Percentiles rank a stretch among this genome's conserved stretches.
These are phyloP conservation scores for Coniochaeta sp. DNA, from an alignment of 2,329 filamentous ascomycete species.

Conservation along the genomic window DNA sequence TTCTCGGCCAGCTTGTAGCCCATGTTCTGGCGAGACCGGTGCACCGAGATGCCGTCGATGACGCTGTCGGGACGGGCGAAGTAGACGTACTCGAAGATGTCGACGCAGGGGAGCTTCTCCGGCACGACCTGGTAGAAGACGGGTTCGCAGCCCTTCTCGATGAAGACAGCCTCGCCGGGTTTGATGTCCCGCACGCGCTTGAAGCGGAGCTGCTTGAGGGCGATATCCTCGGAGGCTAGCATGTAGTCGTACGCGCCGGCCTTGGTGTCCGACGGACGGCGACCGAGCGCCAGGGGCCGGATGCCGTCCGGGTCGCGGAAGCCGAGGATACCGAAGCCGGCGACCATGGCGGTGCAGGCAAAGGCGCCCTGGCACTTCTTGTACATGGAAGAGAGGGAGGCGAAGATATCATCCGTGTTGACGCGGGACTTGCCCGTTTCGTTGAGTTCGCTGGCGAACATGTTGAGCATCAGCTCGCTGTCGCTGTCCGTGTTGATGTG, in stretches of 20 bases:
- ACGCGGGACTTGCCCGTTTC: slow-evolving; percentile 80
- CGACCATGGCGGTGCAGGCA: slow-evolving; percentile 80
- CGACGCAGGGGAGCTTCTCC: slow-evolving; percentile 66
- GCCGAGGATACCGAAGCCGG: slow-evolving; percentile 70
- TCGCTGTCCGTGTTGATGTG: slow-evolving; percentile 90
- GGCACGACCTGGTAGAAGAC: slow-evolving; percentile 69
- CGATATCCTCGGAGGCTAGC: slow-evolving; percentile 84
- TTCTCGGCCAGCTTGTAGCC: slow-evolving; percentile 71
- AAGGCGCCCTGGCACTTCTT: slow-evolving; percentile 68
- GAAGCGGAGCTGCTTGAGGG: slow-evolving; percentile 76
- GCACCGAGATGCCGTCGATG: slow-evolving; percentile 84
- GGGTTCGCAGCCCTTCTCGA: slow-evolving; percentile 61
- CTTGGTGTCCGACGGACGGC: slow-evolving; percentile 56
- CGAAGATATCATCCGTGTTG: slow-evolving; percentile 75
- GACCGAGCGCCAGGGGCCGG: slow-evolving; percentile 74
- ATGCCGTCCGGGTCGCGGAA: slow-evolving; percentile 79
- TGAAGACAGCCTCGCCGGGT: slow-evolving; percentile 80
- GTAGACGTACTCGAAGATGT: slow-evolving; percentile 86
- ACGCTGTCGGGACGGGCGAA: slow-evolving; percentile 75
- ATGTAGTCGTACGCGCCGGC: slow-evolving; percentile 72
- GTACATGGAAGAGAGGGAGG: slow-evolving; percentile 66
- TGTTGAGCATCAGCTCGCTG: slow-evolving; percentile 80
- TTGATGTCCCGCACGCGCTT: slow-evolving; percentile 67
- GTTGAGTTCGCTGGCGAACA: slow-evolving; percentile 78
- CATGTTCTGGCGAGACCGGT: slow-evolving; percentile 81